Evolutionary conservation across 2,329 filamentous ascomycete genomes (phyloP).

Genomic region (Teratosphaeria epicoccoides): DNA sequence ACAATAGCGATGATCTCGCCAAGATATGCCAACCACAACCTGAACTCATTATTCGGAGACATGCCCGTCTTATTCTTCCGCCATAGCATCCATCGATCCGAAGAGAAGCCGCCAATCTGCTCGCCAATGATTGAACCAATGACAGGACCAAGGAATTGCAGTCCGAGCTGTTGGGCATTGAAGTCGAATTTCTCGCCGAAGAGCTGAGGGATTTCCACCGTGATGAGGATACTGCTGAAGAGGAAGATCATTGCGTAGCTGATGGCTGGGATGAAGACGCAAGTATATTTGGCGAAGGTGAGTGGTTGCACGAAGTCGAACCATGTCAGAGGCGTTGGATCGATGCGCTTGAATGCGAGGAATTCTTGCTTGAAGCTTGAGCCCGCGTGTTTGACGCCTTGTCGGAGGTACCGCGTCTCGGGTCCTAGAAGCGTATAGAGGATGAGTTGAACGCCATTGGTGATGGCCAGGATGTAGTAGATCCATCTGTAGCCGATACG

Average conservation of each 20-base stretch:
- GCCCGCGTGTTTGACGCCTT: slow-evolving; percentile 23
- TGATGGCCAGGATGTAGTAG: slow-evolving; percentile 46
- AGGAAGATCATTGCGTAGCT: slow-evolving; percentile 48
- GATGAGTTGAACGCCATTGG: slow-evolving; percentile 45
- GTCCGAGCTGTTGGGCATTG: slow-evolving; percentile 45
- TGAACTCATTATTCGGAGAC: slow-evolving; percentile 37
- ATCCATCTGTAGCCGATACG: slow-evolving; percentile 47
- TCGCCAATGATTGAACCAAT: slow-evolving; percentile 47
- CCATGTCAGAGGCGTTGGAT: slow-evolving; percentile 37
- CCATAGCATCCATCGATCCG: slow-evolving; percentile 42
- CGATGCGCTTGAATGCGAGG: slow-evolving; percentile 38
- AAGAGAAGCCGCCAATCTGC: slow-evolving; percentile 43
- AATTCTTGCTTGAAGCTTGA: slow-evolving; percentile 33
- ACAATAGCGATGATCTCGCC: slow-evolving; percentile 40
- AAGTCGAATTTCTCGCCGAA: slow-evolving; percentile 45
- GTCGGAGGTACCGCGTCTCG: slow-evolving; percentile 43
- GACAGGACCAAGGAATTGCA: slow-evolving; percentile 47
- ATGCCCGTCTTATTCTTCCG: slow-evolving; percentile 27
- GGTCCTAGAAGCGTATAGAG: slow-evolving; percentile 44
- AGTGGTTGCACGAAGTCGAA: slow-evolving; percentile 43
- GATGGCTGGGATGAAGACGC: slow-evolving; percentile 39
- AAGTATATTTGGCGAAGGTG: slow-evolving; percentile 34
- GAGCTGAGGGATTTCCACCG: slow-evolving; percentile 48
- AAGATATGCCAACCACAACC: slow-evolving; percentile 46
- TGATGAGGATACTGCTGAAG: slow-evolving; percentile 41